These are phyloP conservation scores for Blastocystis sp. DNA, from an alignment of 352 stramenopile genomes.

Conservation along the genomic window DNA sequence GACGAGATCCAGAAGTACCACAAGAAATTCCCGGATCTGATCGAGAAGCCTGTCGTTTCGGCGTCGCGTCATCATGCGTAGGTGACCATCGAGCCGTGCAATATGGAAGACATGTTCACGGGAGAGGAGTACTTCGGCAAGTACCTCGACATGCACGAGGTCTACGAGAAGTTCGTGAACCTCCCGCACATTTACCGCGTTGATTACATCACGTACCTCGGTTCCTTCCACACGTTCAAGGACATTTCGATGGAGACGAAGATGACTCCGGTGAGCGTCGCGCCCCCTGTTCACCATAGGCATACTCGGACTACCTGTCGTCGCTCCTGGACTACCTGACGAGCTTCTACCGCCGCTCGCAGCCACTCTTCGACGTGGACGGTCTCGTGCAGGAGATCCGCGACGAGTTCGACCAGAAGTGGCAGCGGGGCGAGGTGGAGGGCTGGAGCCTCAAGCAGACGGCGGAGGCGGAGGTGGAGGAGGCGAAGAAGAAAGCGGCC, in stretches of 20 bases:
- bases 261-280: not conserved
- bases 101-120: constrained; percentile 65
- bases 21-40: constrained; percentile 70
- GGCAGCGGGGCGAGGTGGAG: not conserved
- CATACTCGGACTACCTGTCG: constrained; percentile 63
- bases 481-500: not conserved
- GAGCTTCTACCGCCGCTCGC: constrained; percentile 73
- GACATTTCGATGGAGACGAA: constrained; percentile 56
- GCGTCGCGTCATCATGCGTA: not conserved
- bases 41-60: constrained; percentile 58
- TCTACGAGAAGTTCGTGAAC: constrained; percentile 72
- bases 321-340: constrained; percentile 72
- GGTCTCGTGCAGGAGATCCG: not conserved
- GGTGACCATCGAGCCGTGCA: not conserved
- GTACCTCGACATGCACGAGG: constrained; percentile 76
- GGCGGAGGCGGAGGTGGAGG: constrained; percentile 17
- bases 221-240: constrained; percentile 49
- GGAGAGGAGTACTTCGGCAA: constrained; percentile 76
- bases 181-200: constrained; percentile 64
- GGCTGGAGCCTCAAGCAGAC: constrained; percentile 21
- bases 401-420: constrained; percentile 24
- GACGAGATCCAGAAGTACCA: constrained; percentile 73
- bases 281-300: not conserved
- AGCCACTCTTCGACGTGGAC: constrained; percentile 74
- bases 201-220: constrained; percentile 46